Percentiles rank a stretch among this genome's conserved stretches.
phyloP scores from a whole-genome alignment of 495 filamentous ascomycete genomes.

The Aspergillus taichungensis region DNA sequence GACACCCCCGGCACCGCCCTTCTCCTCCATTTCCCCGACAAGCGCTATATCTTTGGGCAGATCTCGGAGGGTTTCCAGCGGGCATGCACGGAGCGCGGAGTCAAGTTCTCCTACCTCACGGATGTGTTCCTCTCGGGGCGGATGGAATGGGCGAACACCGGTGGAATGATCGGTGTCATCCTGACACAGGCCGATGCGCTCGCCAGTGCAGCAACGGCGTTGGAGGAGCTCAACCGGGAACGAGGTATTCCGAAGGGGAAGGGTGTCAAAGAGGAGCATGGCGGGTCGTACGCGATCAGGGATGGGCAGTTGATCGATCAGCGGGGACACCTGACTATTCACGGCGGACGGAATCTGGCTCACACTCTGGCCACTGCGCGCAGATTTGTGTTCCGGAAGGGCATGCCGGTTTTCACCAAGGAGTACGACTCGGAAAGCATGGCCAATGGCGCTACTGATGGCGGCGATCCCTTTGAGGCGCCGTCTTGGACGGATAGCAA shows the following conservation, averaged over 20 bases:
- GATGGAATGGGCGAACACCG: slow-evolving; percentile 63
- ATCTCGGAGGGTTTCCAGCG: slow-evolving; percentile 79
- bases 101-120: slow-evolving; percentile 48
- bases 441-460: slow-evolving; percentile 7
- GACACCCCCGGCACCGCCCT: slow-evolving; percentile 80
- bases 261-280: slow-evolving; percentile 7
- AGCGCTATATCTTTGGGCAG: slow-evolving; percentile 83
- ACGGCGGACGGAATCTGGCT: slow-evolving; percentile 67
- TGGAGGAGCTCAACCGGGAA: slow-evolving; percentile 22
- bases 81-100: slow-evolving; percentile 55
- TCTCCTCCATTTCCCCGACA: slow-evolving; percentile 65
- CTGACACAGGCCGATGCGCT: slow-evolving; percentile 66
- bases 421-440: slow-evolving; percentile 50
- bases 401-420: slow-evolving; percentile 55
- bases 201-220: slow-evolving; percentile 19
- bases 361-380: slow-evolving; percentile 76
- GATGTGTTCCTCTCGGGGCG: slow-evolving; percentile 76
- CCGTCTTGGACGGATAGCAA: slow-evolving; percentile 69
- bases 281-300: slow-evolving; percentile 1
- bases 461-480: slow-evolving; percentile 29
- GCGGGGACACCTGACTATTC: slow-evolving; percentile 48
- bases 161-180: slow-evolving; percentile 77
- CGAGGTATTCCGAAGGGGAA: slow-evolving; percentile 16
- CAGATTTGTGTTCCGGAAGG: slow-evolving; percentile 79
- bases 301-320: slow-evolving; percentile 5